Conservation (phyloP, 192 early-diverging fungal genomes). For the Entophlyctis luteolus region DNA sequence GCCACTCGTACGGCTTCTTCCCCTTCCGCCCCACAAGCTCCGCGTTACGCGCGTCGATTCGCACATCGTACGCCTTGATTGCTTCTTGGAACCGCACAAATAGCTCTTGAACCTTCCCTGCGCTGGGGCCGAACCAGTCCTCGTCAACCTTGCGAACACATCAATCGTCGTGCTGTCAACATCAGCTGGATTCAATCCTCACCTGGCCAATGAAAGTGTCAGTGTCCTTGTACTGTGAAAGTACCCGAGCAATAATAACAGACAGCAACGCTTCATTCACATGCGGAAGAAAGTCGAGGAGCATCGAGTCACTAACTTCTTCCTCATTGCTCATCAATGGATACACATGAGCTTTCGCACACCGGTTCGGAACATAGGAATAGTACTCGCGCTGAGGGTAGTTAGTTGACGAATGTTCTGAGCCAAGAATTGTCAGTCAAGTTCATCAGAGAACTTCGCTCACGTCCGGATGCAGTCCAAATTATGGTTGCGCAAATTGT, state of each 20-base stretch:
- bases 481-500: not conserved
- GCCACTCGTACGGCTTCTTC: slow-evolving; percentile 9
- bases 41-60: not conserved
- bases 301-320: not conserved
- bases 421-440: not conserved
- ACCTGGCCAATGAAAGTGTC: slow-evolving; percentile 6
- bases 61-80: not conserved
- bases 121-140: not conserved
- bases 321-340: not conserved
- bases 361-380: not conserved
- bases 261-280: not conserved
- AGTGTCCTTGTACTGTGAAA: not conserved
- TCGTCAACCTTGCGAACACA: not conserved
- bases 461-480: slow-evolving; percentile 8
- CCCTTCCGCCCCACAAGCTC: not conserved
- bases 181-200: not conserved
- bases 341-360: not conserved
- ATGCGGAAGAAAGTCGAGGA: not conserved
- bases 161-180: not conserved
- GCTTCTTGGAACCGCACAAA: not conserved
- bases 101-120: not conserved
- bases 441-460: not conserved
- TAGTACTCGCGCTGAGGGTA: slow-evolving; percentile 6
- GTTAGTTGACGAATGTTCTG: slow-evolving; percentile 12
- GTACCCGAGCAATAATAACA: not conserved